Conservation (phyloP, 78 protist species). For the Chrysochromulina tobinii region DNA sequence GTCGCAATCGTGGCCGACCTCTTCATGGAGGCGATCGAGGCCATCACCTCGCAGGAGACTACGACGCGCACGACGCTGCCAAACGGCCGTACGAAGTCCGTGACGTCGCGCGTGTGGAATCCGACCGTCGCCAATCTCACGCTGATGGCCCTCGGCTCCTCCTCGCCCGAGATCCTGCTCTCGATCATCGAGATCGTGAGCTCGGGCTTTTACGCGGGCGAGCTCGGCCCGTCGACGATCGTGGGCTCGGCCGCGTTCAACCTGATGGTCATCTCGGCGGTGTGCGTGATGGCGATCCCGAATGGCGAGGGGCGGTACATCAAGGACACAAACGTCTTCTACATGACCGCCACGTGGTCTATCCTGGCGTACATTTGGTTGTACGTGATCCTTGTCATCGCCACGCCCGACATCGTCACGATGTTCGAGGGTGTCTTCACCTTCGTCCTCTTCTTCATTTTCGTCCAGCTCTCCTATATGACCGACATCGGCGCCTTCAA, state of each 20-base stretch:
- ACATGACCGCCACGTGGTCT: neutral
- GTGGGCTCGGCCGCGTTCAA: neutral
- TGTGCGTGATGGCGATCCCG: neutral
- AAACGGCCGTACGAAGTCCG: neutral
- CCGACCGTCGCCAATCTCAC: slow-evolving; percentile 11
- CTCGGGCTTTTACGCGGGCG: neutral
- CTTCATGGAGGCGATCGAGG: neutral
- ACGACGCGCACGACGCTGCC: neutral
- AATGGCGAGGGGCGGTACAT: neutral
- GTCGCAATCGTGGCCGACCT: neutral
- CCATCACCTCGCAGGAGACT: neutral
- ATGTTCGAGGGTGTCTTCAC: neutral
- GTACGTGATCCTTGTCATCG: neutral
- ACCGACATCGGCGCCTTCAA: neutral
- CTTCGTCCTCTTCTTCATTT: too few species aligned
- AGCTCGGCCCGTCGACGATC: neutral
- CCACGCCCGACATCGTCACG: neutral
- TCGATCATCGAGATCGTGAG: neutral
- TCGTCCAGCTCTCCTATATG: neutral
- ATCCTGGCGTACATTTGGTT: neutral
- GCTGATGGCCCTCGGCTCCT: slow-evolving; percentile 28
- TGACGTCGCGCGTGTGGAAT: neutral
- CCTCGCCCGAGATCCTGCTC: slow-evolving; percentile 28
- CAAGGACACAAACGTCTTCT: neutral
- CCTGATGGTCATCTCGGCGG: neutral